Conservation (phyloP, 805 yeast genomes). For the Monosporozyma servazzii region DNA sequence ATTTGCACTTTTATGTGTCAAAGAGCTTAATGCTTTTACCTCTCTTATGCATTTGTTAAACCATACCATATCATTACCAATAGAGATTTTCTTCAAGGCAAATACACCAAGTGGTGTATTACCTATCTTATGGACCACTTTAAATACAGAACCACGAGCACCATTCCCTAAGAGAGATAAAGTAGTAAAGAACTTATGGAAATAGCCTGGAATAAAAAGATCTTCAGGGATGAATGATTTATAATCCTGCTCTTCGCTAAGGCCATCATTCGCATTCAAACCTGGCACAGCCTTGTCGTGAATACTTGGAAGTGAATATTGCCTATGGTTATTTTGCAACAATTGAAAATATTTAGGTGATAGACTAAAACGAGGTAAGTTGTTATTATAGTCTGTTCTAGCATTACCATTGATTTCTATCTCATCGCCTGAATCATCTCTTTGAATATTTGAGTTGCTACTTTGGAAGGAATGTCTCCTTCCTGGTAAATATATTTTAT, state of each 20-base stretch:
- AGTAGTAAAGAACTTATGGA: conserved; percentile 57
- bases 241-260: neutral
- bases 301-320: neutral
- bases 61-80: conserved; percentile 67
- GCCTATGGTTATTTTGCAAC: neutral
- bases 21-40: conserved; percentile 55
- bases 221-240: conserved; percentile 35
- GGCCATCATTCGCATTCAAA: neutral
- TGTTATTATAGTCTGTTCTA: conserved; percentile 3
- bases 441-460: neutral
- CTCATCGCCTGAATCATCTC: neutral
- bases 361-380: conserved; percentile 1
- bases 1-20: conserved; percentile 44
- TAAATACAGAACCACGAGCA: conserved; percentile 73
- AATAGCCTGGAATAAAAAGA: conserved; percentile 77
- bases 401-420: neutral
- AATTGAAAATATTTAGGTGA: conserved; percentile 3
- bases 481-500: neutral
- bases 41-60: conserved; percentile 65
- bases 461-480: neutral
- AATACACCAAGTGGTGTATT: conserved; percentile 67
- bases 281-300: neutral
- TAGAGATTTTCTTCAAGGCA: conserved; percentile 78
- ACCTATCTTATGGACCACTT: conserved; percentile 68
- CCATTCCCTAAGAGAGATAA: conserved; percentile 65